phyloP scores from a whole-genome alignment of 257 asterid genomes.

The Prunella vulgaris region DNA sequence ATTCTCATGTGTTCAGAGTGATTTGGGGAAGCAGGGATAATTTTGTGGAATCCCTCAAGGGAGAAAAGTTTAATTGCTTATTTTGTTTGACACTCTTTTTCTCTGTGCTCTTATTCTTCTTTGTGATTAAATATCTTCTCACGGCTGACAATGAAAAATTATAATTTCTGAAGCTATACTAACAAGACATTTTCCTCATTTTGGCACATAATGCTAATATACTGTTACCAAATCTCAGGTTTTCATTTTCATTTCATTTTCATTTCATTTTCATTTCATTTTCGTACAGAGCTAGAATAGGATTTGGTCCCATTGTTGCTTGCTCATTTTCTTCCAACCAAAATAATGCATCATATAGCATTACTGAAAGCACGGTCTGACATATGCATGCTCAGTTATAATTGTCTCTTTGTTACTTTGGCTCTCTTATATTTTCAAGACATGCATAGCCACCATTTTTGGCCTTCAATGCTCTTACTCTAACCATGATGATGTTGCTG shows the following conservation, averaged over 20 bases:
- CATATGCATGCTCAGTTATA: background rate
- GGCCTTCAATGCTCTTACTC: conserved; percentile 15
- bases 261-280: background rate
- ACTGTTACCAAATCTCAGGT: background rate
- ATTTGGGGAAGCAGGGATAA: background rate
- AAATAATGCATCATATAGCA: background rate
- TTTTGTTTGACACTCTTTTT: background rate
- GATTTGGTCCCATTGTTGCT: background rate
- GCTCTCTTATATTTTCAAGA: background rate
- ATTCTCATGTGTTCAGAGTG: background rate
- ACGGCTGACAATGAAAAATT: background rate
- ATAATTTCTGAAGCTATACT: background rate
- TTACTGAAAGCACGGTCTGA: background rate
- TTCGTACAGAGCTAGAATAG: background rate
- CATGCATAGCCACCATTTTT: background rate
- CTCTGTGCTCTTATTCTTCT: background rate
- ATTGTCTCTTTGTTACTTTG: background rate
- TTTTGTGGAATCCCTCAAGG: background rate
- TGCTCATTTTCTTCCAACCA: background rate
- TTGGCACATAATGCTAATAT: background rate
- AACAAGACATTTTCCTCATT: background rate
- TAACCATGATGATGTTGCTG: conserved; percentile 11
- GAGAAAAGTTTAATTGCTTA: background rate
- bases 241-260: background rate
- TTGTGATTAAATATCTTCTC: background rate